phyloP scores from a whole-genome alignment of 2,329 filamentous ascomycete genomes.

The Cercospora sojina region DNA sequence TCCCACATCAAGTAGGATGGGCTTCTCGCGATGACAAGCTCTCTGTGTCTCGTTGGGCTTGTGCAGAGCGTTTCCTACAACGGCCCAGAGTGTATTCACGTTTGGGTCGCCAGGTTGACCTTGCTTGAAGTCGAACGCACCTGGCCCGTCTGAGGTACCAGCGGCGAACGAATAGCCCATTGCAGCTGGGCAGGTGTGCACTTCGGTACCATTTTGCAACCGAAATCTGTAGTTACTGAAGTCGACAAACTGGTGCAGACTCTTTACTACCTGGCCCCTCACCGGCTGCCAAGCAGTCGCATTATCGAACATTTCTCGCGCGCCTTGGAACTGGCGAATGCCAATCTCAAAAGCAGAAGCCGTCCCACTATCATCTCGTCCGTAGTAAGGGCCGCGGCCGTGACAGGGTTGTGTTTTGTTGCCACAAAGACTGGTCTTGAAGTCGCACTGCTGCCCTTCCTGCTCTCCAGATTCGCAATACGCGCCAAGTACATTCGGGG shows the following conservation, averaged over 20 bases:
- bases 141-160: constrained; percentile 87
- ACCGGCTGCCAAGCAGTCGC: constrained; percentile 49
- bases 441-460: constrained; percentile 63
- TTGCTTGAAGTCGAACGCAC: constrained; percentile 90
- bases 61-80: constrained; percentile 72
- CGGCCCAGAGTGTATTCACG: constrained; percentile 74
- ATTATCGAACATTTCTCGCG: constrained; percentile 58
- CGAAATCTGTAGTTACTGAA: constrained; percentile 73
- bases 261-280: constrained; percentile 66
- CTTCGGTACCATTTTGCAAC: constrained; percentile 68
- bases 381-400: constrained; percentile 69
- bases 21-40: constrained; percentile 76
- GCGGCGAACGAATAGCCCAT: constrained; percentile 91
- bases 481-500: constrained; percentile 81
- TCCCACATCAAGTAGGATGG: constrained; percentile 84
- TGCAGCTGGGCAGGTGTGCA: constrained; percentile 78
- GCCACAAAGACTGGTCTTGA: constrained; percentile 82
- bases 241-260: constrained; percentile 82
- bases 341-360: constrained; percentile 76
- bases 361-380: constrained; percentile 61
- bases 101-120: constrained; percentile 72
- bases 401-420: constrained; percentile 70
- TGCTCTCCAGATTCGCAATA: constrained; percentile 81
- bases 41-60: constrained; percentile 68
- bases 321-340: constrained; percentile 65